Percentiles rank a stretch among this genome's conserved stretches.
Evolutionary conservation across 2,329 filamentous ascomycete species (phyloP).

Genomic region (Aspergillus phoenicis): DNA sequence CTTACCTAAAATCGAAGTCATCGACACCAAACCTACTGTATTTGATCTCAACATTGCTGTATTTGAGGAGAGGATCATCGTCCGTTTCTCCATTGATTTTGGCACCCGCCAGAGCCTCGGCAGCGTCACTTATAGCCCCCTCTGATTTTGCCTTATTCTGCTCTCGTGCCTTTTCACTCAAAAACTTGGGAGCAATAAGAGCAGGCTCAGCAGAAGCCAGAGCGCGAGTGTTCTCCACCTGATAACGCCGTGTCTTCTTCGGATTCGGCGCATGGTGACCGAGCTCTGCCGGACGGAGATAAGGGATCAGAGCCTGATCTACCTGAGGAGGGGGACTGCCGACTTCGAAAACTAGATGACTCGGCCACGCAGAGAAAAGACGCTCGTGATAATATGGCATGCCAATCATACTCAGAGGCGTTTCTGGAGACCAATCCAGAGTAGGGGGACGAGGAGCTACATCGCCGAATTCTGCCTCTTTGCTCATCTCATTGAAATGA

Average conservation of each 20-base stretch:
- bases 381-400: conserved; percentile 92
- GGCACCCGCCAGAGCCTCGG: conserved; percentile 66
- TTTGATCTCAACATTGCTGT: conserved; percentile 94
- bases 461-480: conserved; percentile 76
- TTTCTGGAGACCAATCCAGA: conserved; percentile 72
- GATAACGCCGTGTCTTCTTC: conserved; percentile 73
- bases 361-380: conserved; percentile 87
- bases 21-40: conserved; percentile 99
- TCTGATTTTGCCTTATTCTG: conserved; percentile 45
- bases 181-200: conserved; percentile 78
- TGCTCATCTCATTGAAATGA: conserved; percentile 80
- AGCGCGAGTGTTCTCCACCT: conserved; percentile 75
- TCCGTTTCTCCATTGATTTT: conserved; percentile 72
- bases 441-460: conserved; percentile 62
- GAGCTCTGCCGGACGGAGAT: conserved; percentile 71
- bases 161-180: conserved; percentile 88
- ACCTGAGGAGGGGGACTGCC: conserved; percentile 78
- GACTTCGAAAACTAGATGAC: conserved; percentile 78
- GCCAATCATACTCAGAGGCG: conserved; percentile 81
- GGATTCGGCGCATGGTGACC: conserved; percentile 79
- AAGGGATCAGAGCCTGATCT: conserved; percentile 69
- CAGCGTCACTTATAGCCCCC: conserved; percentile 56
- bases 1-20: conserved; percentile 98
- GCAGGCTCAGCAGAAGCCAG: conserved; percentile 63
- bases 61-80: conserved; percentile 82